phyloP scores from a whole-genome alignment of 1,139 yeast species.

The Candida sp. region DNA sequence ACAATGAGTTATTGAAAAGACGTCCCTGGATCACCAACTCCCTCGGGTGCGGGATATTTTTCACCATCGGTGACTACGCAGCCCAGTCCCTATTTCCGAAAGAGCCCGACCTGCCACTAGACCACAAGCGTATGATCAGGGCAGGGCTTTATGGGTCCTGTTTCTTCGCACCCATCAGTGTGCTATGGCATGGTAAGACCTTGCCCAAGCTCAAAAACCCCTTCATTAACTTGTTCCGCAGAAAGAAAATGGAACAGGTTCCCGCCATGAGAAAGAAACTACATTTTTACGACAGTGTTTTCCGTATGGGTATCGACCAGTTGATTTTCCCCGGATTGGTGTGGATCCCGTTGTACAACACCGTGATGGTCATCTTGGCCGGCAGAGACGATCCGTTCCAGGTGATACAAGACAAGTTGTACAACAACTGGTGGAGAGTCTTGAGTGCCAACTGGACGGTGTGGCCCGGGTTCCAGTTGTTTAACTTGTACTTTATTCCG shows the following conservation, averaged over 20 bases:
- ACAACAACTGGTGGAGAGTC: constrained; percentile 48
- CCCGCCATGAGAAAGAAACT: constrained; percentile 17
- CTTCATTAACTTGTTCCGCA: constrained; percentile 20
- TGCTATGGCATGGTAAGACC: constrained; percentile 65
- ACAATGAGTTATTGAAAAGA: constrained; percentile 42
- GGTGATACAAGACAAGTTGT: constrained; percentile 35
- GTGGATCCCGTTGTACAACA: constrained; percentile 51
- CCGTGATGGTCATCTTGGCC: constrained; percentile 43
- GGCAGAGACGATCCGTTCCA: constrained; percentile 40
- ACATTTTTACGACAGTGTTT: constrained; percentile 38
- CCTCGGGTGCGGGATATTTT: constrained; percentile 60
- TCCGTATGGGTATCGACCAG: constrained; percentile 42
- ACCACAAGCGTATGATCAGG: constrained; percentile 53
- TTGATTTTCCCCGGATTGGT: constrained; percentile 36
- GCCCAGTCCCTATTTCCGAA: constrained; percentile 66
- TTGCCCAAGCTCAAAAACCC: constrained; percentile 56
- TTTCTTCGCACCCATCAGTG: constrained; percentile 81
- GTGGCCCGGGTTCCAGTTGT: constrained; percentile 48
- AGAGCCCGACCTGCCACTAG: not conserved
- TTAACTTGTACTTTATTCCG: constrained; percentile 43
- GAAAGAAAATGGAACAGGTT: constrained; percentile 12
- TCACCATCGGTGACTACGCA: constrained; percentile 74
- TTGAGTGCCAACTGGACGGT: constrained; percentile 47
- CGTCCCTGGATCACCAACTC: constrained; percentile 62
- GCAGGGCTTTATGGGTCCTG: constrained; percentile 76